These are phyloP conservation scores for Amorphotheca resinae DNA, from an alignment of 495 filamentous ascomycete genomes.

Conservation along the genomic window DNA sequence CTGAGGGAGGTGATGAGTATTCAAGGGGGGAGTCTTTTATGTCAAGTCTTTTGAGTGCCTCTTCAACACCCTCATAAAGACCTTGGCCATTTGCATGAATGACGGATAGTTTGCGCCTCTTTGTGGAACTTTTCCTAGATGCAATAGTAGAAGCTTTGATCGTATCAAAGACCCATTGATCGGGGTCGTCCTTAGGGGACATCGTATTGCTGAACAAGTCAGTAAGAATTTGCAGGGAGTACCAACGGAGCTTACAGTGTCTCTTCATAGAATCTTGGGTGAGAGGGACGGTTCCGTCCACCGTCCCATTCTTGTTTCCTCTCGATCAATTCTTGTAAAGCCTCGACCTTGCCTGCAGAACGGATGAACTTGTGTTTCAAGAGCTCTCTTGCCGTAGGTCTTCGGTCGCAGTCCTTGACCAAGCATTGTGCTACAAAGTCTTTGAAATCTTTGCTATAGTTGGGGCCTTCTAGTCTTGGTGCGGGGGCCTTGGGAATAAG, in stretches of 20 bases:
- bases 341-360: slow-evolving; percentile 70
- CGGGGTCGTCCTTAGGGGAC: slow-evolving; percentile 52
- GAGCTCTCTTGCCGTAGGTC: slow-evolving; percentile 81
- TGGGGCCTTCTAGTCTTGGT: slow-evolving; percentile 68
- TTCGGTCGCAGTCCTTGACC: slow-evolving; percentile 73
- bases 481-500: slow-evolving; percentile 86
- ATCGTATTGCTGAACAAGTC: slow-evolving; percentile 39
- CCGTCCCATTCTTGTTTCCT: slow-evolving; percentile 70
- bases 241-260: slow-evolving; percentile 44
- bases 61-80: slow-evolving; percentile 27
- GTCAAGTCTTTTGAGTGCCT: slow-evolving; percentile 46
- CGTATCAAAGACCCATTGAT: slow-evolving; percentile 98
- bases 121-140: slow-evolving; percentile 19
- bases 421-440: slow-evolving; percentile 86
- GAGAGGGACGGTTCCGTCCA: slow-evolving; percentile 42
- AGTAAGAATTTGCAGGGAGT: slow-evolving; percentile 6
- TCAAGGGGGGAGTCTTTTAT: slow-evolving; percentile 43
- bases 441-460: slow-evolving; percentile 82
- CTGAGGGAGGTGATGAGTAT: slow-evolving; percentile 32
- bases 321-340: slow-evolving; percentile 76
- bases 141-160: slow-evolving; percentile 50
- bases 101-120: slow-evolving; percentile 29
- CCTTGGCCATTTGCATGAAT: slow-evolving; percentile 28
- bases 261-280: slow-evolving; percentile 81
- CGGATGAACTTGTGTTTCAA: slow-evolving; percentile 81